phyloP scores from a whole-genome alignment of 1,139 yeast species.

The Kodamaea sp. region DNA sequence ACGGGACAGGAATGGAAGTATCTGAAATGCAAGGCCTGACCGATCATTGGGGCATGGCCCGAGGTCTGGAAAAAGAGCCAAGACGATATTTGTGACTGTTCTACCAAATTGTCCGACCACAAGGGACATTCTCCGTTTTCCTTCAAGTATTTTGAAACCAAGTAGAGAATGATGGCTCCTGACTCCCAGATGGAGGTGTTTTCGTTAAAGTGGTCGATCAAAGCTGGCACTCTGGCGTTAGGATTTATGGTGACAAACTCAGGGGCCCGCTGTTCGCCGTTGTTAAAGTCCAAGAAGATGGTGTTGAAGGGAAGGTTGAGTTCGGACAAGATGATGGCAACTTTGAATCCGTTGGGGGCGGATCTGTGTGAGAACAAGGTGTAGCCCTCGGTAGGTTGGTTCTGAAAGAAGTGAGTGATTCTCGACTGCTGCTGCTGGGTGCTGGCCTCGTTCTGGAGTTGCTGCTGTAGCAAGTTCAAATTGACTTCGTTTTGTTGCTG shows the following conservation, averaged over 20 bases:
- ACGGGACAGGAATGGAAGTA: constrained; percentile 87
- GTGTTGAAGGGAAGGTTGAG: constrained; percentile 79
- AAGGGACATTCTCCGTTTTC: constrained; percentile 74
- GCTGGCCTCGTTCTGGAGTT: constrained; percentile 40
- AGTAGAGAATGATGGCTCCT: constrained; percentile 83
- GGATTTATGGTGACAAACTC: constrained; percentile 91
- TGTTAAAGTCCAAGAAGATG: constrained; percentile 82
- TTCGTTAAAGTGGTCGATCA: constrained; percentile 81
- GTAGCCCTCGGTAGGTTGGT: constrained; percentile 81
- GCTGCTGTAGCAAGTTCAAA: constrained; percentile 42
- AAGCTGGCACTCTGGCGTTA: constrained; percentile 91
- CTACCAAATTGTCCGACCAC: constrained; percentile 79
- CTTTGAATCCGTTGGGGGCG: constrained; percentile 96
- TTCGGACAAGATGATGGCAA: constrained; percentile 86
- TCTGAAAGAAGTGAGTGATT: constrained; percentile 71
- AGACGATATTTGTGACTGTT: constrained; percentile 82
- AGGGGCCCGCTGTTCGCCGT: constrained; percentile 91
- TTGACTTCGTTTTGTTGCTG: constrained; percentile 46
- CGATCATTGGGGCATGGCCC: constrained; percentile 98
- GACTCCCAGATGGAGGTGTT: constrained; percentile 91
- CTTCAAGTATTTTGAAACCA: constrained; percentile 65
- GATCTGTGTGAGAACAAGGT: constrained; percentile 88
- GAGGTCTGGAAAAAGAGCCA: constrained; percentile 96
- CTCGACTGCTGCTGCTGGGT: constrained; percentile 49
- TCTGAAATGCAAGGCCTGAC: constrained; percentile 92